Base-by-base conservation (phyloP, 2,329 filamentous ascomycete species). In the Ceratocystiopsis minuta region DNA sequence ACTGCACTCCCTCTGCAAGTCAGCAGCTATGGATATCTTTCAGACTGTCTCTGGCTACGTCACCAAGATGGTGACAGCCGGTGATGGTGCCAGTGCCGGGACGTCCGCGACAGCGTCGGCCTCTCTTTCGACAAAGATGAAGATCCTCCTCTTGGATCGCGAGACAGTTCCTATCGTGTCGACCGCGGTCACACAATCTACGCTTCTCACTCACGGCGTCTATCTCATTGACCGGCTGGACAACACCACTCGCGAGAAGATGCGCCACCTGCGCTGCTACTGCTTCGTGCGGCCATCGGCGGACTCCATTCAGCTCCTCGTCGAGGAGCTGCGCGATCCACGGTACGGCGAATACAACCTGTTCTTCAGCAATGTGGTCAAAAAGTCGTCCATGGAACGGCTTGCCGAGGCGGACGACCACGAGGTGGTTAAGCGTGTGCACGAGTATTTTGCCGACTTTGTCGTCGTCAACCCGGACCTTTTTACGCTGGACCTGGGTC, bases 321-420 rank as follows among this genome's bases (percentile, higher is more conserved):
- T 98, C 51, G 90, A 98, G 55, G 90, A 98, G 64, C 70, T 98
- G 43, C 75, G 90, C 46, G 88, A 96, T 39, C 92, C 90, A 5
- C 95, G 87, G 57, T 98, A 98, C 53, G 88, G 90, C 49, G 90
- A 98, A 63, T 98, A 98, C 61, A 77, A 93, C 55, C 72, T 98
- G 43, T 95, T 92, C 60, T 94, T 98, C 60, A 96, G 86, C 66
- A 98, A 98, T 58, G 81, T 98, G 45, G 79, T 90, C 55, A 93
- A 92, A 60, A 98, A 98, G 61, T 96, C 90, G 2, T 83, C 88
- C 0, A 68, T 98, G 18, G 90, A 98, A 59, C 75, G 90, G 36
- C 67, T 98, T 36, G 90, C 90, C 32, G 92, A 98, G 65, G 87
- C 90, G 20, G 90, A 98, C 57, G 87, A 95, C 52, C 86, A 98